Percentiles rank a stretch among this genome's conserved stretches.
These are phyloP conservation scores for Lagenaria siceraria DNA, from an alignment of 306 rosid genomes.

Conservation along the genomic window DNA sequence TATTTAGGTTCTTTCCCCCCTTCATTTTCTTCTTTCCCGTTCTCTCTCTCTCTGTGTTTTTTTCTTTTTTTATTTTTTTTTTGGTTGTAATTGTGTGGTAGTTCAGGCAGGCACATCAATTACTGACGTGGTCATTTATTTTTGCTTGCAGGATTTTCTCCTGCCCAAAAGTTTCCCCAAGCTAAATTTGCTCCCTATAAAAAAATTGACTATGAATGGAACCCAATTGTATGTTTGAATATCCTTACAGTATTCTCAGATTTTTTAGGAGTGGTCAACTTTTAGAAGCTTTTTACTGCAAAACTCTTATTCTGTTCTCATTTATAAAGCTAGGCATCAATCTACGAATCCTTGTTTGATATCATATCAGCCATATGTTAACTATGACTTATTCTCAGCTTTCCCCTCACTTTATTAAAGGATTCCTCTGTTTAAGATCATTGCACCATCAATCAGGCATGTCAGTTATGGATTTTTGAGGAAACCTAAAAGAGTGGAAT, in stretches of 20 bases:
- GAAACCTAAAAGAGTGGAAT: too few relatives aligned
- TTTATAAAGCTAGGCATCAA: conserved; percentile 1
- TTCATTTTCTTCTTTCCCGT: neutral
- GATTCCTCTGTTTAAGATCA: too few relatives aligned
- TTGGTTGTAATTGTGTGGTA: neutral
- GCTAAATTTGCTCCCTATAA: conserved; percentile 59
- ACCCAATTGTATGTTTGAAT: conserved; percentile 49
- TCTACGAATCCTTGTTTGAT: neutral
- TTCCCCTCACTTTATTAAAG: too few relatives aligned
- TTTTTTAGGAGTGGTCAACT: neutral
- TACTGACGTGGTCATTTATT: conserved; percentile 18
- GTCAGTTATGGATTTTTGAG: too few relatives aligned
- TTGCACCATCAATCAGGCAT: too few relatives aligned
- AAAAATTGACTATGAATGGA: conserved; percentile 59
- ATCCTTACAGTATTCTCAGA: neutral
- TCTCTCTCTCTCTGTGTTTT: neutral
- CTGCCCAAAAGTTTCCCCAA: conserved; percentile 73
- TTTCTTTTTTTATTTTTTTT: neutral
- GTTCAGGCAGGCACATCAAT: neutral
- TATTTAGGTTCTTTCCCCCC: neutral
- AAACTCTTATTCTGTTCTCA: conserved; percentile 11
- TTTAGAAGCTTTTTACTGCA: neutral
- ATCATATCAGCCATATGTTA: neutral
- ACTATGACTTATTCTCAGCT: neutral
- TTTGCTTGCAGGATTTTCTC: conserved; percentile 64